Evolutionary conservation across 78 protist genomes (phyloP).

Genomic region (Dictyostelium firmibasis): DNA sequence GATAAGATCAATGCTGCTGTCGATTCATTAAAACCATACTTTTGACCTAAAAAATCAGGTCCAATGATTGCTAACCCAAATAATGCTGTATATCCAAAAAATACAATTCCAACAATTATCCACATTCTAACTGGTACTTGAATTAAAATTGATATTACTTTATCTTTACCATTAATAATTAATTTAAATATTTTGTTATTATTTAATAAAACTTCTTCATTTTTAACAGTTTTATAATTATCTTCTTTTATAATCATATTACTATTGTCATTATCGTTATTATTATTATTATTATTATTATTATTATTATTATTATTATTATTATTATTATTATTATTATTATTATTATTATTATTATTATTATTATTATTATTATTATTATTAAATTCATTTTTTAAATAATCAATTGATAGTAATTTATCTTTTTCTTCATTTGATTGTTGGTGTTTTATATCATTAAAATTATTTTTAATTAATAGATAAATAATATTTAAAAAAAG

Average conservation of each 20-base stretch:
- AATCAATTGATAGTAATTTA: not conserved
- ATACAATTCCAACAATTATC: slow-evolving; percentile 50
- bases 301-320: not conserved
- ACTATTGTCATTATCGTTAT: too few species aligned
- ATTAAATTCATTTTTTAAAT: not conserved
- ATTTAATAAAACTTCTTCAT: not conserved
- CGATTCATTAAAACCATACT: slow-evolving; percentile 52
- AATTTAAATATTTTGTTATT: not conserved
- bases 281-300: not conserved
- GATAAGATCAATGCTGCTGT: slow-evolving; percentile 48
- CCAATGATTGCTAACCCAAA: slow-evolving; percentile 64
- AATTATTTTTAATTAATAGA: not conserved
- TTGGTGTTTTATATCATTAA: slow-evolving; percentile 2
- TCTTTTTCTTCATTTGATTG: not conserved
- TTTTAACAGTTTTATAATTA: not conserved
- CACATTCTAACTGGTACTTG: slow-evolving; percentile 53
- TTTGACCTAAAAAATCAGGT: slow-evolving; percentile 27
- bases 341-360: not conserved
- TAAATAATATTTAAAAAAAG: not conserved
- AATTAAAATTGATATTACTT: not conserved
- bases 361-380: not conserved
- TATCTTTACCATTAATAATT: not conserved
- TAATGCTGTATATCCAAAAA: slow-evolving; percentile 58
- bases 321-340: not conserved
- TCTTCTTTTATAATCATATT: too few species aligned